Base-by-base conservation (phyloP, 2,329 filamentous ascomycete genomes). In the Exophiala mesophila region DNA sequence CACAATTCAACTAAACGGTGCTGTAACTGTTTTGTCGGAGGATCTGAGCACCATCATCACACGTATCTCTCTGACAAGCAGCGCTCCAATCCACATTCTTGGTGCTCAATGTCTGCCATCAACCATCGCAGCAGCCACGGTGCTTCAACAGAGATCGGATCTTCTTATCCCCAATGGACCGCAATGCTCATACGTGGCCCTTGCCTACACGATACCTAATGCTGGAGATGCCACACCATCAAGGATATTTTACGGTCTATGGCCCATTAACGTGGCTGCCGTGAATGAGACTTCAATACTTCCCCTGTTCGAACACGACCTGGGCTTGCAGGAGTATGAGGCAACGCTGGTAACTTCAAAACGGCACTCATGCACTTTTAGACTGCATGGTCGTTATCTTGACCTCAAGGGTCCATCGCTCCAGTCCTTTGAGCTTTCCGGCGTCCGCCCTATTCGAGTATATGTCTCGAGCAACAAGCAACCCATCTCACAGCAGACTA, bases 1-100 rank as follows among this genome's bases (percentile, higher is more conserved):
- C 13, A 58, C 60, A 8, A 61, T 71, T 10, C 67, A 72, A 40
- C 54, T 64, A 44, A 64, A 72, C 53, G 70, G 70, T 16, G 58
- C 53, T 36, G 50, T 71, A 13, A 62, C 64, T 8, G 59, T 63
- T 30, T 57, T 71, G 32, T 59, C 67, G 10, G 53, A 62, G 3
- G 63, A 70, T 43, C 33, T 53, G 19, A 19, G 40, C 10, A 28
- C 21, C n/a, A 37, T 24, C 7, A 10, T 43, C 18, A 33, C 19
- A 10, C 24, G 41, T 20, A 26, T 30, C 19, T 49, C 45, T 33
- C 44, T 43, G n/a, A 36, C 36, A 40, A 31, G 19, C 6, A 18
- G 37, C 13, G 37, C 35, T 3, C 12, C 37, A 3, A 39, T 55
- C 16, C 46, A 48, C 9, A 33, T 56, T 9, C 29, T 53, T n/a